phyloP scores from a whole-genome alignment of 768 basidiomycete genomes.

The Coprinopsis strossmayeri region DNA sequence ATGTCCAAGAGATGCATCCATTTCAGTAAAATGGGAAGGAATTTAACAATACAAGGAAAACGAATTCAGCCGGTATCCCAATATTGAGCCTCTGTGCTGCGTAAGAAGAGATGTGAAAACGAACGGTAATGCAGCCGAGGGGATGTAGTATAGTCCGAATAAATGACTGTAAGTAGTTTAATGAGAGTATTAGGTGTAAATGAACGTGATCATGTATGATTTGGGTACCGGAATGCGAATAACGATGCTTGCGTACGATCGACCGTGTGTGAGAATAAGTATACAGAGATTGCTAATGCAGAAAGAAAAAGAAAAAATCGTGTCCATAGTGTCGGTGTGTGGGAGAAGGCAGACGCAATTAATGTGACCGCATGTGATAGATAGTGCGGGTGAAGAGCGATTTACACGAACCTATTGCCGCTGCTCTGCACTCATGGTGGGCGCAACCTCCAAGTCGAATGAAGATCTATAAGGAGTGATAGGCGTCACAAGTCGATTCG shows the following conservation, averaged over 20 bases:
- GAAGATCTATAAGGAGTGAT: slow-evolving; percentile 5
- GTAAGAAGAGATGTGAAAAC: background rate
- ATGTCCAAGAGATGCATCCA: background rate
- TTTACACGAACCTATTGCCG: too few relatives aligned
- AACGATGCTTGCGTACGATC: background rate
- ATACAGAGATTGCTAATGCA: too few relatives aligned
- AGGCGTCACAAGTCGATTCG: slow-evolving; percentile 19
- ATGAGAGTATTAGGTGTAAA: slow-evolving; percentile 9
- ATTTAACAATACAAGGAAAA: too few relatives aligned
- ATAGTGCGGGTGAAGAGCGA: too few relatives aligned
- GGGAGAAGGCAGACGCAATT: too few relatives aligned
- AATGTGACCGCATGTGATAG: too few relatives aligned
- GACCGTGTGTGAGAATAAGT: too few relatives aligned
- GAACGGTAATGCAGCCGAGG: slow-evolving; percentile 1
- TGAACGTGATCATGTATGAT: slow-evolving; percentile 2
- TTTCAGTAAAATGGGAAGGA: too few relatives aligned
- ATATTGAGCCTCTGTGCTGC: slow-evolving; percentile 3
- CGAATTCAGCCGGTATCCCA: slow-evolving; percentile 9
- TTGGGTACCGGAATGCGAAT: background rate
- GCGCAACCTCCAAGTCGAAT: background rate
- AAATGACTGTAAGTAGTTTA: slow-evolving; percentile 9
- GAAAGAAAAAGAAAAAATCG: too few relatives aligned
- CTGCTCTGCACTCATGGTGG: background rate
- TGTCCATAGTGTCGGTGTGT: too few relatives aligned
- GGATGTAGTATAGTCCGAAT: slow-evolving; percentile 10